Percentiles rank a stretch among this genome's conserved stretches.
phyloP scores from a whole-genome alignment of 2,329 filamentous ascomycete species.

The Aspergillus uvarum region DNA sequence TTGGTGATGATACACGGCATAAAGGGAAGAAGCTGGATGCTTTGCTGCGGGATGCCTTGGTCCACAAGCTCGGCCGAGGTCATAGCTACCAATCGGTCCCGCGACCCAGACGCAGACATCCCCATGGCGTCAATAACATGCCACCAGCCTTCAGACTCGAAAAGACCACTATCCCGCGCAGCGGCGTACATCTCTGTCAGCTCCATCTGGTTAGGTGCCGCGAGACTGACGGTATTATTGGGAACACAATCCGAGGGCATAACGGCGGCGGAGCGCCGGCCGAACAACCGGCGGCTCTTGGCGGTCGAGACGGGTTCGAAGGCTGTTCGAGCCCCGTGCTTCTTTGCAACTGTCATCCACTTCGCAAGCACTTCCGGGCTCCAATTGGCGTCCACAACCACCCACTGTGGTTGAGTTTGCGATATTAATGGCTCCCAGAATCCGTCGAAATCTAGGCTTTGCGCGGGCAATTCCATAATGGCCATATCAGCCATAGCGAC shows the following conservation, averaged over 20 bases:
- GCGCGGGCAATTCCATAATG: slow-evolving; percentile 61
- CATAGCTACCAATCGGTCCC: slow-evolving; percentile 69
- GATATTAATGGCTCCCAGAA: slow-evolving; percentile 65
- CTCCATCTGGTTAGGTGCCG: slow-evolving; percentile 82
- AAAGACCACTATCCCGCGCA: slow-evolving; percentile 65
- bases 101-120: slow-evolving; percentile 64
- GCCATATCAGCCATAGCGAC: slow-evolving; percentile 95
- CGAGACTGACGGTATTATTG: slow-evolving; percentile 66
- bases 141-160: slow-evolving; percentile 76
- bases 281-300: slow-evolving; percentile 72
- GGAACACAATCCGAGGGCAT: slow-evolving; percentile 52
- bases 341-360: slow-evolving; percentile 65
- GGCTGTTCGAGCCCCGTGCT: slow-evolving; percentile 60
- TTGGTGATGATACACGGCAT: slow-evolving; percentile 84
- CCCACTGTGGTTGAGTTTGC: slow-evolving; percentile 65
- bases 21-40: slow-evolving; percentile 81
- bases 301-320: slow-evolving; percentile 87
- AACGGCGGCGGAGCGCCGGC: slow-evolving; percentile 31
- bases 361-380: slow-evolving; percentile 61
- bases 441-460: slow-evolving; percentile 41
- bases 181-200: slow-evolving; percentile 73
- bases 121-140: slow-evolving; percentile 73
- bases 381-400: slow-evolving; percentile 90
- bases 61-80: slow-evolving; percentile 69
- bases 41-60: slow-evolving; percentile 77